phyloP scores from a whole-genome alignment of 2,329 filamentous ascomycete genomes.

The Phyllosticta ampelicida region DNA sequence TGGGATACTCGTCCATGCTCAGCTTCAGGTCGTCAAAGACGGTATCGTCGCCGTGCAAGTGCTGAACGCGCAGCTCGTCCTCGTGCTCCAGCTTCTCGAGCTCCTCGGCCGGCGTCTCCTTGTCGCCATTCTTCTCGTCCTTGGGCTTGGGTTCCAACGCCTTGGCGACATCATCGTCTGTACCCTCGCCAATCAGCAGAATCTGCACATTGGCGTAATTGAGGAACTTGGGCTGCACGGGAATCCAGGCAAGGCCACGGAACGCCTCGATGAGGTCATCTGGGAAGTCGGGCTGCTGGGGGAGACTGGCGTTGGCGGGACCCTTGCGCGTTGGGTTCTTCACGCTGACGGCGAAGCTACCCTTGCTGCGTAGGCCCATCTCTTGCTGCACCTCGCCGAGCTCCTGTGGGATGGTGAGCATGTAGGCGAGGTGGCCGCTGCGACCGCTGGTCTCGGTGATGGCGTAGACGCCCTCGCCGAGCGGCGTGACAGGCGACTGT shows the following conservation, averaged over 20 bases:
- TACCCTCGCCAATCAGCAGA: slow-evolving; percentile 63
- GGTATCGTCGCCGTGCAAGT: slow-evolving; percentile 47
- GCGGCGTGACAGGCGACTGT: slow-evolving; percentile 56
- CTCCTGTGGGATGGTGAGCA: slow-evolving; percentile 61
- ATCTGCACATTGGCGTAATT: slow-evolving; percentile 68
- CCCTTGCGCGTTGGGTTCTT: slow-evolving; percentile 67
- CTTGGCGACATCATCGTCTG: slow-evolving; percentile 39
- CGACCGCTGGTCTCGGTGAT: slow-evolving; percentile 58
- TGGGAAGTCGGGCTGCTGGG: slow-evolving; percentile 57
- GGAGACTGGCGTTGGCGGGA: slow-evolving; percentile 52
- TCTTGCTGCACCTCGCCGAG: slow-evolving; percentile 63
- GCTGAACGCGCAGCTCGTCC: slow-evolving; percentile 55
- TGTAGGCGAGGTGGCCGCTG: slow-evolving; percentile 68
- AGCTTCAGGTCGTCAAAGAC: slow-evolving; percentile 51
- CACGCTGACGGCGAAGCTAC: slow-evolving; percentile 67
- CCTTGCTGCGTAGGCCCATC: slow-evolving; percentile 59
- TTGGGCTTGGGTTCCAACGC: slow-evolving; percentile 48
- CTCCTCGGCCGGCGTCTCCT: slow-evolving; percentile 57
- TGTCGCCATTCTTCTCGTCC: slow-evolving; percentile 42
- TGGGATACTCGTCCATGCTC: slow-evolving; percentile 53
- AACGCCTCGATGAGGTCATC: slow-evolving; percentile 66
- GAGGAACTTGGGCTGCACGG: slow-evolving; percentile 61
- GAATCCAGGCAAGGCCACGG: slow-evolving; percentile 59
- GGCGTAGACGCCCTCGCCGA: slow-evolving; percentile 80
- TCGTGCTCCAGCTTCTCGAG: slow-evolving; percentile 66